Evolutionary conservation across 768 basidiomycete genomes (phyloP).

Genomic region (Agaricus sinodeliciosus): DNA sequence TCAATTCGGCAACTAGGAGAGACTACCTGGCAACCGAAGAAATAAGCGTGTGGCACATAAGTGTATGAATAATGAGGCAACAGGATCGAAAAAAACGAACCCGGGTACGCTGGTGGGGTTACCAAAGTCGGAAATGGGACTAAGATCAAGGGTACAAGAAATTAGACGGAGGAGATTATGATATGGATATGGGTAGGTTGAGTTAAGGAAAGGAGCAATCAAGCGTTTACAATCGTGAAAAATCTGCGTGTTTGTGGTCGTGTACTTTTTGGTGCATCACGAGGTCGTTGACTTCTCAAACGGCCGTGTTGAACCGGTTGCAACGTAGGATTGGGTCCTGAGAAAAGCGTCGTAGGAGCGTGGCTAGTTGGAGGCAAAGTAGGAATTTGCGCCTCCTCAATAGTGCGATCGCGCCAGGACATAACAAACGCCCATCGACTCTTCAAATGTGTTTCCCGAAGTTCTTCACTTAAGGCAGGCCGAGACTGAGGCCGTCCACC

Average conservation of each 20-base stretch:
- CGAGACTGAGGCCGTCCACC: not conserved
- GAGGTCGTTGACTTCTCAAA: not conserved
- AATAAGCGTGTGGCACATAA: not conserved
- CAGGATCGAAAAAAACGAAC: too few relatives aligned
- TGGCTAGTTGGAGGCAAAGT: slow-evolving; percentile 7
- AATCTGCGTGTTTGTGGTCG: slow-evolving; percentile 1
- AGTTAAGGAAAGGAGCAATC: not conserved
- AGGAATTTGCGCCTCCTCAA: slow-evolving; percentile 4
- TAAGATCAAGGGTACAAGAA: too few relatives aligned
- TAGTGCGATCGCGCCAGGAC: slow-evolving; percentile 8
- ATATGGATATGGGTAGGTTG: not conserved
- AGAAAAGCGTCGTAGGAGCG: slow-evolving; percentile 4
- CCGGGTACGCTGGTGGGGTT: too few relatives aligned
- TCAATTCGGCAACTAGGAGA: too few relatives aligned
- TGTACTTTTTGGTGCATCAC: not conserved
- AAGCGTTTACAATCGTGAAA: slow-evolving; percentile 7
- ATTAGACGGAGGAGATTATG: too few relatives aligned
- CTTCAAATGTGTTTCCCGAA: not conserved
- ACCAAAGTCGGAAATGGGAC: too few relatives aligned
- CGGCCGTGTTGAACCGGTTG: not conserved
- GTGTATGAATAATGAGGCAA: too few relatives aligned
- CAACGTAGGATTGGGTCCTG: not conserved
- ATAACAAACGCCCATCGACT: slow-evolving; percentile 4
- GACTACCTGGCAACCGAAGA: not conserved
- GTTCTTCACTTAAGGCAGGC: not conserved